Percentiles rank a stretch among this genome's conserved stretches.
Conservation (phyloP, 176 grass and related monocot species). For the Eragrostis nindensis region DNA sequence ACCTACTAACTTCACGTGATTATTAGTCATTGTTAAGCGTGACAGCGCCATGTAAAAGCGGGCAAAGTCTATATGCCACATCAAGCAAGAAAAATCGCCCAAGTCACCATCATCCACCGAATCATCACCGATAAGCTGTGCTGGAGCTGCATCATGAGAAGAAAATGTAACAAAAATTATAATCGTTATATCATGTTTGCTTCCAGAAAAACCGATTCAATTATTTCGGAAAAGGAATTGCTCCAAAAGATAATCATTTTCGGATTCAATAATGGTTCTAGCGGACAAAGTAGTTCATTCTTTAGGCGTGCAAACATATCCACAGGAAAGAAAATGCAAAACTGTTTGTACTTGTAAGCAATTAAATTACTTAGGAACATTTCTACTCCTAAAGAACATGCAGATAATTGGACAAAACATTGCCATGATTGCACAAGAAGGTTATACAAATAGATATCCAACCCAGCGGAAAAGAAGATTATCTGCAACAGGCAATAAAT, state of each 20-base stretch:
- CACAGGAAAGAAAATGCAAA: neutral
- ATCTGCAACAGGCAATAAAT: neutral
- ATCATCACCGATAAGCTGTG: constrained; percentile 11
- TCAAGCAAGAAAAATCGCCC: neutral
- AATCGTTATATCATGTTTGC: neutral
- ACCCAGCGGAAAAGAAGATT: neutral
- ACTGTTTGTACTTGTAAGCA: constrained; percentile 6
- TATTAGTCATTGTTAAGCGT: constrained; percentile 34
- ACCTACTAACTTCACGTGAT: constrained; percentile 32
- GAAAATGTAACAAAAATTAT: neutral
- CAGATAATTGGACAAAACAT: neutral
- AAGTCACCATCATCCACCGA: constrained; percentile 2
- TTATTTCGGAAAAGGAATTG: neutral
- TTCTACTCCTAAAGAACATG: neutral
- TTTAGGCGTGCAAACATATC: neutral
- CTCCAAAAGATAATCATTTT: neutral
- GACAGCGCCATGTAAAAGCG: constrained; percentile 18
- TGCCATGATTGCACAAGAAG: neutral
- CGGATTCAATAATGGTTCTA: neutral
- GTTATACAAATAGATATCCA: neutral
- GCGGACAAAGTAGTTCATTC: neutral
- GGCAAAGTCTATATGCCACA: constrained; percentile 14
- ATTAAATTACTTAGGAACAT: neutral
- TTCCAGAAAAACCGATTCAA: neutral
- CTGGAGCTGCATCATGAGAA: constrained; percentile 12